Evolutionary conservation across 495 filamentous ascomycete species (phyloP).

Genomic region (Penicillium lagena): DNA sequence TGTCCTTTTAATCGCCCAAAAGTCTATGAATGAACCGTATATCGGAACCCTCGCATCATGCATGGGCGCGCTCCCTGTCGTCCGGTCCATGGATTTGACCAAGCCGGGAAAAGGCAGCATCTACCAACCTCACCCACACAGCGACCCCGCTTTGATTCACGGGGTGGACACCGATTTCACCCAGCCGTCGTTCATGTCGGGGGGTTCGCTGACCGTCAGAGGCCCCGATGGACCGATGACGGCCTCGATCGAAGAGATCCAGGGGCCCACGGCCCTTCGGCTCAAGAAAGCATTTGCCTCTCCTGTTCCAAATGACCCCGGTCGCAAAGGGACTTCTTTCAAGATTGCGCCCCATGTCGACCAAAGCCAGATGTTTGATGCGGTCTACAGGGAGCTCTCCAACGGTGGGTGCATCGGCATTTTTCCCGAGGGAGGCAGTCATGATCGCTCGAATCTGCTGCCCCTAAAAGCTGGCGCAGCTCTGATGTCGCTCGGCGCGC

Average conservation of each 20-base stretch:
- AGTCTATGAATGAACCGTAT: slow-evolving; percentile 79
- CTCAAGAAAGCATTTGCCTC: slow-evolving; percentile 80
- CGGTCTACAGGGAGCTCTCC: slow-evolving; percentile 75
- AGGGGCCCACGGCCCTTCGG: slow-evolving; percentile 68
- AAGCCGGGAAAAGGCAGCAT: slow-evolving; percentile 72
- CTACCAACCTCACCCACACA: slow-evolving; percentile 81
- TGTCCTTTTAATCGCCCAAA: slow-evolving; percentile 89
- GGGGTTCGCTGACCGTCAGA: slow-evolving; percentile 79
- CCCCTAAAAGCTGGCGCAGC: slow-evolving; percentile 95
- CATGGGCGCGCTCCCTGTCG: slow-evolving; percentile 81
- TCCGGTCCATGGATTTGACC: slow-evolving; percentile 80
- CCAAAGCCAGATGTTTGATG: slow-evolving; percentile 85
- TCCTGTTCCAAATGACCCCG: slow-evolving; percentile 44
- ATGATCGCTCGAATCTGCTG: slow-evolving; percentile 87
- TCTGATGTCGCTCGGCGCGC: slow-evolving; percentile 93
- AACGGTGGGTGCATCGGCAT: slow-evolving; percentile 87
- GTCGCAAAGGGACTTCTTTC: slow-evolving; percentile 69
- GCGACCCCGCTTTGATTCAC: slow-evolving; percentile 70
- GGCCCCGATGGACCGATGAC: slow-evolving; percentile 71
- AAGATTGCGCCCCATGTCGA: slow-evolving; percentile 89
- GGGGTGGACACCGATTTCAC: slow-evolving; percentile 81
- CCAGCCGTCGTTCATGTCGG: slow-evolving; percentile 58
- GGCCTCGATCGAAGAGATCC: slow-evolving; percentile 69
- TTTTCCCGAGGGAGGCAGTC: slow-evolving; percentile 95
- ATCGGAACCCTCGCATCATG: slow-evolving; percentile 74